Evolutionary conservation across 2,329 filamentous ascomycete genomes (phyloP).

Genomic region (Fulvia fulva): DNA sequence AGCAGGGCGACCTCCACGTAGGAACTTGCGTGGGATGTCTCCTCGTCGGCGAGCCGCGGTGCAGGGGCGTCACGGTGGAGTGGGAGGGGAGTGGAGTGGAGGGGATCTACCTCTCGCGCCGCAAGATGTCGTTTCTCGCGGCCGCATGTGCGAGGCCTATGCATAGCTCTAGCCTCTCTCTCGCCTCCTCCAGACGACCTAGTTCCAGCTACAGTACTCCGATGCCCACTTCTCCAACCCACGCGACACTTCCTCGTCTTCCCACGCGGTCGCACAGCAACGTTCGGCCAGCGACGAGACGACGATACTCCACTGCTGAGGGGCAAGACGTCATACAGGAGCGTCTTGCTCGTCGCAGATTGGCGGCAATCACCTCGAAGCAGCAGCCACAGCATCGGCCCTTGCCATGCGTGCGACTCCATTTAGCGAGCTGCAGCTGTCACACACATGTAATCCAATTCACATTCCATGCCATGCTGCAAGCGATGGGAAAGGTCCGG

Average conservation of each 20-base stretch:
- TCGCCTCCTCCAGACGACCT: not conserved
- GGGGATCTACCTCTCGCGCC: too few species aligned
- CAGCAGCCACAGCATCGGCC: not conserved
- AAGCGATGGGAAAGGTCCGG: not conserved
- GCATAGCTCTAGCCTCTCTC: not conserved
- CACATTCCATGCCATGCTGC: not conserved
- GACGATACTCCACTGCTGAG: too few species aligned
- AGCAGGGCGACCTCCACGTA: not conserved
- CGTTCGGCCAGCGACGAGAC: too few species aligned
- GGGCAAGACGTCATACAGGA: not conserved
- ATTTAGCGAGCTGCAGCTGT: slow-evolving; percentile 7
- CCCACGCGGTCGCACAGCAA: too few species aligned
- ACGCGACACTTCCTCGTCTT: too few species aligned
- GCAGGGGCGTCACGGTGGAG: too few species aligned
- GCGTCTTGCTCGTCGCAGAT: not conserved
- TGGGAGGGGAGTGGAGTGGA: too few species aligned
- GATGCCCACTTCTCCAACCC: too few species aligned
- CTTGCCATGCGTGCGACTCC: not conserved
- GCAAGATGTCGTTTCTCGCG: too few species aligned
- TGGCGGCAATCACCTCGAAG: not conserved
- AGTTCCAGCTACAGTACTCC: too few species aligned
- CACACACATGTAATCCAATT: not conserved
- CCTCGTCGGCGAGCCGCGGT: not conserved
- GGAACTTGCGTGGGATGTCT: not conserved
- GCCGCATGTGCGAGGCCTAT: too few species aligned